Percentiles rank a stretch among this genome's conserved stretches.
Evolutionary conservation across 2,329 filamentous ascomycete genomes (phyloP).

Genomic region (Mollisiaceae sp.): DNA sequence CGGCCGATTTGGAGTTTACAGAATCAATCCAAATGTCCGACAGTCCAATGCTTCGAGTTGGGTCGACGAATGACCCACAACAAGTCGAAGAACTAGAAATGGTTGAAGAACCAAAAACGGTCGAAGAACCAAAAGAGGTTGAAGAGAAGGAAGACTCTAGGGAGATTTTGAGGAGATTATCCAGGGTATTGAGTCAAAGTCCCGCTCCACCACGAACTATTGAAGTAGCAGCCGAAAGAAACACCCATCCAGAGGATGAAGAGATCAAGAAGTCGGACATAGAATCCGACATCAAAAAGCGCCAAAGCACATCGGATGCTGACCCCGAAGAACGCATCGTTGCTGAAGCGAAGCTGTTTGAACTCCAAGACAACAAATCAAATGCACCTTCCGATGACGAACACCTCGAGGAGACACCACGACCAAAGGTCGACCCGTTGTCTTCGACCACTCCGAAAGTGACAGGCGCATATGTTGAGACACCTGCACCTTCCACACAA

Average conservation of each 20-base stretch:
- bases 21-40: slow-evolving; percentile 33
- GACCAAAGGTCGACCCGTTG: no score
- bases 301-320: no score
- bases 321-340: no score
- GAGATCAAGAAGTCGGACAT: no score
- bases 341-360: no score
- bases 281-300: no score
- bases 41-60: slow-evolving; percentile 36
- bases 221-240: slow-evolving; percentile 34
- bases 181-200: neutral
- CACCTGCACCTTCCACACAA: no score
- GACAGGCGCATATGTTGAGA: no score
- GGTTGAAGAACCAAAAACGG: slow-evolving; percentile 2
- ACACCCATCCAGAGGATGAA: slow-evolving; percentile 14
- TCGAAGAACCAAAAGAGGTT: slow-evolving; percentile 10
- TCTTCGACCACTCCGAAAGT: no score
- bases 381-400: no score
- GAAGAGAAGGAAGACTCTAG: slow-evolving; percentile 9
- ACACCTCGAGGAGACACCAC: no score
- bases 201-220: neutral
- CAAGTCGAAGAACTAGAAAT: slow-evolving; percentile 10
- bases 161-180: neutral
- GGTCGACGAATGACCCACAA: slow-evolving; percentile 32
- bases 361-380: no score
- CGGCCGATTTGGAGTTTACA: slow-evolving; percentile 40